Conservation (phyloP, 805 yeast species). For the Pichia thaimueangensis region DNA sequence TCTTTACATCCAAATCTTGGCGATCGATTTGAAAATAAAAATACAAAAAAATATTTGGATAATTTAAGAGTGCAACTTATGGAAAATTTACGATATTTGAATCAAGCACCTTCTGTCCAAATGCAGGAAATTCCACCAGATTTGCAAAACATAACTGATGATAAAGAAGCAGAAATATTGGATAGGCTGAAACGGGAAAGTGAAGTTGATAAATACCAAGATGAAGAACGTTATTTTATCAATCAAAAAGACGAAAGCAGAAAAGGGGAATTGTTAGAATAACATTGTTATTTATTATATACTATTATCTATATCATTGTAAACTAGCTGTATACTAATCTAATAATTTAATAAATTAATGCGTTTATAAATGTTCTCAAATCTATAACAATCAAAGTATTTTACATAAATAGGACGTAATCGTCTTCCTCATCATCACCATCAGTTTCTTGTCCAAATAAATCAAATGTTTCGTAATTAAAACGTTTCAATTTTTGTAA, state of each 20-base stretch:
- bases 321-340: constrained; percentile 1
- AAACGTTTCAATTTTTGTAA: constrained; percentile 22
- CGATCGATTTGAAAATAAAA: constrained; percentile 78
- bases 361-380: too few relatives aligned
- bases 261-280: constrained; percentile 28
- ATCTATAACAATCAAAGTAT: too few relatives aligned
- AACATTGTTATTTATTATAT: not conserved
- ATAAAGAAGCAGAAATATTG: constrained; percentile 36
- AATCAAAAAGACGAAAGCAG: constrained; percentile 35
- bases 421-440: constrained; percentile 28
- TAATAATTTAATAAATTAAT: not conserved
- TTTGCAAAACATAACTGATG: constrained; percentile 36
- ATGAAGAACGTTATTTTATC: constrained; percentile 33
- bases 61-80: constrained; percentile 66
- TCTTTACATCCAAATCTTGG: constrained; percentile 80
- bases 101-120: constrained; percentile 91
- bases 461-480: constrained; percentile 21
- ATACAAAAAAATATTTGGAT: constrained; percentile 76
- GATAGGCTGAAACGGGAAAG: constrained; percentile 32
- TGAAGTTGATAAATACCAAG: constrained; percentile 27
- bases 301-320: not conserved
- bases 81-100: constrained; percentile 74
- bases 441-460: constrained; percentile 15
- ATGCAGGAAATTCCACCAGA: constrained; percentile 86
- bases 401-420: constrained; percentile 30